Evolutionary conservation across 2,329 filamentous ascomycete genomes (phyloP), one percentile per base, ranked within the genome.

Genomic region (Emmonsiellopsis sp.): DNA sequence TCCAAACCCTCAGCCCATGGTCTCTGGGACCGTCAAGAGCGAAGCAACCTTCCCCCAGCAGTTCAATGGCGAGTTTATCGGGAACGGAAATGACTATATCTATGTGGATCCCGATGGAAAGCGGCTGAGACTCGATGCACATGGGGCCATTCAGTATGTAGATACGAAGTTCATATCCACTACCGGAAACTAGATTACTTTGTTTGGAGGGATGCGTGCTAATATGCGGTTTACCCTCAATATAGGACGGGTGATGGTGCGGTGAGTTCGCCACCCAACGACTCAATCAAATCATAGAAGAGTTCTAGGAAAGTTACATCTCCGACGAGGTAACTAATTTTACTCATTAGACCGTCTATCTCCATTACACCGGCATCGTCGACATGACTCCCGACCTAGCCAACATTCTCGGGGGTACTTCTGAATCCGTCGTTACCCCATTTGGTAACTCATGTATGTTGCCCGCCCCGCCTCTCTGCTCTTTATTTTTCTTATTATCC

Each of bases 51-150:
- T 70, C 55, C 61, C 63, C 2, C 67, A 67, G 2, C 58, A 64
- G 8, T 48, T 74, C 42, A 69, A 74, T 54, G 69, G 69, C 21
- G 58, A 65, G 21, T 63, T 71, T 46, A 61, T 65, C 17, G 69
- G 70, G 10, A 59, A 62, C 14, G 72, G 71, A 3, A 68, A 69
- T 51, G 72, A 74, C 54, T 74, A 73, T 55, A 72, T 74, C 56
- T 68, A 66, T 47, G 62, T 63, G 17, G 72, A 74, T 55, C 62
- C 70, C 3, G 68, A 70, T 53, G 66, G 66, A 6, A 65, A 68
- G 54, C 65, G 65, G 42, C 59, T 73, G 60, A 65, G 72, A 4
- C 58, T 74, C 57, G 61, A 73, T 59, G 71, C 71, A 6, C 69
- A 71, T 56, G 62, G 64, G 4, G 64, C 71, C 14, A 53, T 73